Base-by-base conservation (phyloP, 2,329 filamentous ascomycete species). In the Blastomyces gilchristii region DNA sequence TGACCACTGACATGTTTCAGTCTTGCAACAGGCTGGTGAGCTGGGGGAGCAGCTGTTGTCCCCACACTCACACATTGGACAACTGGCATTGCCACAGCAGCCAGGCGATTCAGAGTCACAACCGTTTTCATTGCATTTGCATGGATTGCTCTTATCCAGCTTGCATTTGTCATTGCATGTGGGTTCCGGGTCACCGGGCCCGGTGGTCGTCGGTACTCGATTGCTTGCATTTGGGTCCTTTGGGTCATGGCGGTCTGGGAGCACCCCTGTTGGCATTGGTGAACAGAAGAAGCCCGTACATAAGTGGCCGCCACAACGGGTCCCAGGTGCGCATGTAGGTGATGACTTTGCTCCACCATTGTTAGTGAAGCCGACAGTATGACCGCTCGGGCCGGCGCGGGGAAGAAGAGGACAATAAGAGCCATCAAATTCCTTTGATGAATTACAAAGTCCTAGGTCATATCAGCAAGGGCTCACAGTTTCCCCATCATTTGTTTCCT, bases 1-100 rank as follows among this genome's bases (percentile, higher is more conserved):
- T 47, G 54, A 62, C 61, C 61, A 62, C 28, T 62, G 37, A 34
- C 61, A 62, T 25, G 61, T 62, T 11, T 43, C 43, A 28, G n/a
- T 62, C 25, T 41, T 53, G 25, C 61, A 62, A 41, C 61, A 62
- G 45, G 52, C 52, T 18, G 61, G 61, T 22, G 61, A 57, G 12
- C 43, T 37, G 41, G 25, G 22, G 34, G 61, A 62, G 45, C 60
- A 61, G 28, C 18, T 50, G 49, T 43, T 61, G 31, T 31, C 60
- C 7, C 25, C 49, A 45, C 60, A 61, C 1, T 58, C 61, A 49
- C 61, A 62, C 61, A 47, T 62, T 53, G 61, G 61, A 39, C 61
- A 62, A 9, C 43, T 58, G 53, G 14, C 41, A 22, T 56, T 62
- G 41, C 16, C 54, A 34, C 61, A 62, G 61, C 61, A 62, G 52